Conservation (phyloP, 1,284 basidiomycete genomes). For the Vanrija sp. region DNA sequence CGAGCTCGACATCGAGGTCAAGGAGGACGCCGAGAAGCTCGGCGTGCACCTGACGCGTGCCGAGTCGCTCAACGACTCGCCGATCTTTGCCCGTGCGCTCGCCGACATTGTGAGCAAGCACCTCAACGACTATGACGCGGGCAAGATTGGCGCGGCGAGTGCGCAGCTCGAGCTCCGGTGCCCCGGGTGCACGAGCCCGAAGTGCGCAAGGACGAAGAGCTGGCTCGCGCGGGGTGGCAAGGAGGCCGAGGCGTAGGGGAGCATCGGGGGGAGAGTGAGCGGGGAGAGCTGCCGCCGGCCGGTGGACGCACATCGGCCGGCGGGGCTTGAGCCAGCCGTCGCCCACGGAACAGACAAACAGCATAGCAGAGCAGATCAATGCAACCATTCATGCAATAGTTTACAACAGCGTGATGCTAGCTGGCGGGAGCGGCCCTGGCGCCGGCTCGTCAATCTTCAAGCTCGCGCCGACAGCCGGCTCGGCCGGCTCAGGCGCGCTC, state of each 20-base stretch:
- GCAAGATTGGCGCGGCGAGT: constrained; percentile 59
- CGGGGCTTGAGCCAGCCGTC: too few relatives aligned
- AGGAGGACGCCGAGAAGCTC: constrained; percentile 82
- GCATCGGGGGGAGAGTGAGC: too few relatives aligned
- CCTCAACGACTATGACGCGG: constrained; percentile 58
- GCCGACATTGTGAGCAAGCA: constrained; percentile 89
- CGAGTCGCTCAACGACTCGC: constrained; percentile 95
- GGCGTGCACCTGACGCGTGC: constrained; percentile 89
- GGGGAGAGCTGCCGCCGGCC: too few relatives aligned
- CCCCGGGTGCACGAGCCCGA: constrained; percentile 85
- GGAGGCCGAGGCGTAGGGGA: too few relatives aligned
- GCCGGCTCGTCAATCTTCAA: too few relatives aligned
- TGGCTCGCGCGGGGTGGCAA: constrained; percentile 62
- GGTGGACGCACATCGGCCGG: too few relatives aligned
- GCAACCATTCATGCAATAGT: too few relatives aligned
- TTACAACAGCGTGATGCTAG: too few relatives aligned
- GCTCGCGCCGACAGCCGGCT: not conserved
- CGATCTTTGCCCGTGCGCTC: constrained; percentile 92
- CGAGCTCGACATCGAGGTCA: constrained; percentile 93
- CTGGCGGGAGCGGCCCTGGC: too few relatives aligned
- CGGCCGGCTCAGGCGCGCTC: not conserved
- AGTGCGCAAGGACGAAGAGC: constrained; percentile 78
- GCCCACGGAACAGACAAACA: too few relatives aligned
- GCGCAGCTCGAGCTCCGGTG: constrained; percentile 83
- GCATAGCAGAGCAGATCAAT: too few relatives aligned